Evolutionary conservation across 2,329 filamentous ascomycete genomes (phyloP).

Genomic region (Trichoderma lentiforme): DNA sequence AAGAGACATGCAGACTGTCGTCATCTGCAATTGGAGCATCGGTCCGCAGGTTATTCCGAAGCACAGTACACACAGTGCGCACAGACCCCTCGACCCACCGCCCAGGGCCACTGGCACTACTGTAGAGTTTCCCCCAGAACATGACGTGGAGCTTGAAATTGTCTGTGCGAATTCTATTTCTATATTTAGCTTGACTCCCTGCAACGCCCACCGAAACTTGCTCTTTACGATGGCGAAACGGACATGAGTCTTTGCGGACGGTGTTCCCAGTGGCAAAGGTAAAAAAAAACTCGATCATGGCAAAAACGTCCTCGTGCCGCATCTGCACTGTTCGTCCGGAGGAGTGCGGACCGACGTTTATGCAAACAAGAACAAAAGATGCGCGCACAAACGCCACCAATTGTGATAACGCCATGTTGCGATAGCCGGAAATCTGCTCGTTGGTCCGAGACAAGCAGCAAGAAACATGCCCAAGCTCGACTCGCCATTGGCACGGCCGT

Average conservation of each 20-base stretch:
- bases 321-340: not conserved
- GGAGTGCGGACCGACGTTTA: not conserved
- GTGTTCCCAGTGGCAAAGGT: not conserved
- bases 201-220: not conserved
- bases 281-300: not conserved
- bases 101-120: not conserved
- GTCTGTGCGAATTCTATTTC: not conserved
- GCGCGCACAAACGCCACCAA: not conserved
- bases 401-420: not conserved
- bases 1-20: not conserved
- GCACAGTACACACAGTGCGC: not conserved
- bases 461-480: not conserved
- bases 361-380: not conserved
- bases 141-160: not conserved
- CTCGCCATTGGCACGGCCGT: conserved; percentile 2
- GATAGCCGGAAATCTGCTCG: not conserved
- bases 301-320: not conserved
- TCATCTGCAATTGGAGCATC: not conserved
- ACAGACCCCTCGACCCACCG: not conserved
- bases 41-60: not conserved
- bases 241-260: not conserved
- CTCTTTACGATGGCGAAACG: not conserved
- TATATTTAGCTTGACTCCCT: not conserved
- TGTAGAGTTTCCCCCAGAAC: not conserved
- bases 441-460: not conserved